Base-by-base conservation (phyloP, 129 eudicot species). In the Chrysanthemum makinoi region DNA sequence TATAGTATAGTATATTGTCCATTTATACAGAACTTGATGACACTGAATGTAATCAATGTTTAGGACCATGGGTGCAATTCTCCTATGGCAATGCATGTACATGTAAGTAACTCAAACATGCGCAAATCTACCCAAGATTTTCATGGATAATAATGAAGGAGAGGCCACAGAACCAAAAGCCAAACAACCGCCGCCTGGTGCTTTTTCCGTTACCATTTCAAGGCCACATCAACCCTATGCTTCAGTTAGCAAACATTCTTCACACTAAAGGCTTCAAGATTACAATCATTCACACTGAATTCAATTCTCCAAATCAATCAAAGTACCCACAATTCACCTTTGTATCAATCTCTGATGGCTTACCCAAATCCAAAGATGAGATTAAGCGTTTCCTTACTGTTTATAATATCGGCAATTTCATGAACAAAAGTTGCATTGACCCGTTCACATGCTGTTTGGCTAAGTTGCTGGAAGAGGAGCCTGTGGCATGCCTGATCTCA, bases 171-270 rank as follows among this genome's bases (percentile, higher is more conserved):
- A 28, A 28, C 0, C 11, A 55, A 17, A 17, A 55, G 61, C 61
- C 61, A n/a, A 59, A 59, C 65, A 22, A 44, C 71, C 54, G 72
- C 15, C 33, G 71, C 2, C 26, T 75, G 8, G 58, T 67, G 2
- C 74, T 68, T 11, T 75, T 58, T 67, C 80, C 74, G 0, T 3
- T 30, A 57, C 74, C 74, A 24, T 3, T 75, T 3, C 68, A 75
- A 66, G 79, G 79, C 72, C 79, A 75, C 44, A 35, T 75, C 26
- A 75, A 22, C 49, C 79, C 79, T 9, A 75, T 75, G 79, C 79
- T 75, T 75, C 73, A 75, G 10, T 28, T 73, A 48, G 77, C 70
- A 17, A 50, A 51, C 70, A 73, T 73, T 53, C 79, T 75, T 16
- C 26, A 75, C 50, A 20, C 60, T 10, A 47, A 57, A 56, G 79